phyloP scores from a whole-genome alignment of 768 basidiomycete genomes.

The Pseudohyphozyma bogoriensis region DNA sequence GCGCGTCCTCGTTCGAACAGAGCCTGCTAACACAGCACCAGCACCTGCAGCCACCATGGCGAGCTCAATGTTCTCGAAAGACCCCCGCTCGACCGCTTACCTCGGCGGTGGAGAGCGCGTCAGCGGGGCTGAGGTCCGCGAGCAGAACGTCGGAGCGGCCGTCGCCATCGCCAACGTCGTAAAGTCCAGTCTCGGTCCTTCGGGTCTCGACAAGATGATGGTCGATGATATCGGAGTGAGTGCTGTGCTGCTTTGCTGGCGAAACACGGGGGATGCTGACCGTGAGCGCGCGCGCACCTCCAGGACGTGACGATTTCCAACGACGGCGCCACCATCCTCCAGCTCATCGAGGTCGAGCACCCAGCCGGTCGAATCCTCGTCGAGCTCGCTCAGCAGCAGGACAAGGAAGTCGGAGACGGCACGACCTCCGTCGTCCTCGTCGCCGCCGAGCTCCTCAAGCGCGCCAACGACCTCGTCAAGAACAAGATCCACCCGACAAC shows the following conservation, averaged over 20 bases:
- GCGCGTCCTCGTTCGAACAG: no score
- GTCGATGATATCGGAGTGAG: conserved; percentile 89
- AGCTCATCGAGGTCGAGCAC: conserved; percentile 84
- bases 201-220: conserved; percentile 75
- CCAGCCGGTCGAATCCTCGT: conserved; percentile 96
- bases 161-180: conserved; percentile 95
- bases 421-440: conserved; percentile 97
- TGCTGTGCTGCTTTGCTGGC: not conserved
- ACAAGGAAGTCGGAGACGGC: conserved; percentile 98
- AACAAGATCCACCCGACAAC: conserved; percentile 98
- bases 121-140: conserved; percentile 24
- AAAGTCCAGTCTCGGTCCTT: conserved; percentile 87
- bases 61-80: no score
- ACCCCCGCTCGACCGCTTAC: no score
- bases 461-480: conserved; percentile 96
- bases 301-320: conserved; percentile 99
- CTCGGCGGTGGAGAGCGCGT: conserved; percentile 25
- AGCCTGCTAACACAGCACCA: no score
- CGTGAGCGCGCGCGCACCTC: not conserved
- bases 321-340: conserved; percentile 97
- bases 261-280: conserved; percentile 9
- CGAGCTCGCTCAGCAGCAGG: conserved; percentile 87
- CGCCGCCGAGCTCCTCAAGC: conserved; percentile 88
- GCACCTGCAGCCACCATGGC: no score
- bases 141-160: conserved; percentile 70